Percentiles rank a stretch among this genome's conserved stretches.
Conservation (phyloP, 2,329 filamentous ascomycete species). For the Fusarium redolens region DNA sequence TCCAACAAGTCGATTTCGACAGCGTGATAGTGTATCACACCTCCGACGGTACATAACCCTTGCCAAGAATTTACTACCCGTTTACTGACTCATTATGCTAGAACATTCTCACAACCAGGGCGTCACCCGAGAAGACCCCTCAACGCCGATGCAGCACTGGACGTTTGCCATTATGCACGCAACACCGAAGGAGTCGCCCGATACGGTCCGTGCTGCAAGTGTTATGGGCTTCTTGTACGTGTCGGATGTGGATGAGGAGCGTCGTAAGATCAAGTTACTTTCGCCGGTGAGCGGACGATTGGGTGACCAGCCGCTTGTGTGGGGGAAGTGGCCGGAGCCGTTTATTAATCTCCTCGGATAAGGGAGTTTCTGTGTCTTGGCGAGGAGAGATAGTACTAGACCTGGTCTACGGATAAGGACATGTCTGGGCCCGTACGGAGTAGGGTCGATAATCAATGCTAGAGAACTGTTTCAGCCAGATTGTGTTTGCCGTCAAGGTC, state of each 20-base stretch:
- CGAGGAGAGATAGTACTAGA: not conserved
- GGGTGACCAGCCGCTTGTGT: conserved; percentile 82
- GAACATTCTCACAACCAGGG: conserved; percentile 51
- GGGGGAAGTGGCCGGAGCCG: conserved; percentile 88
- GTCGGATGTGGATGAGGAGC: conserved; percentile 87
- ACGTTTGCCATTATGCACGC: conserved; percentile 88
- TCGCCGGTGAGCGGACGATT: conserved; percentile 86
- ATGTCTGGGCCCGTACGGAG: not conserved
- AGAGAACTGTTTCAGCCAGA: not conserved
- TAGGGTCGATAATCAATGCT: not conserved
- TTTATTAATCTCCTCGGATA: conserved; percentile 78
- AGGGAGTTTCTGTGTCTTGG: not conserved
- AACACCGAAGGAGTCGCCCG: conserved; percentile 73
- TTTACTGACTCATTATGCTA: conserved; percentile 30
- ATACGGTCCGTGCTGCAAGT: conserved; percentile 80
- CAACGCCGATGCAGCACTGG: conserved; percentile 79
- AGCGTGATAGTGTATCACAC: conserved; percentile 79
- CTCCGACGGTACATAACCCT: conserved; percentile 63
- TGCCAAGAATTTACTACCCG: not conserved
- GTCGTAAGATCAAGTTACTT: conserved; percentile 82
- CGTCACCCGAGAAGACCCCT: conserved; percentile 74
- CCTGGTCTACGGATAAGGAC: not conserved
- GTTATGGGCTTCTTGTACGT: conserved; percentile 96
- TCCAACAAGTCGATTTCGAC: conserved; percentile 83
- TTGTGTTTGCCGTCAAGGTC: not conserved